These are phyloP conservation scores for Colletotrichum graminicola DNA, from an alignment of 2,329 filamentous ascomycete genomes.

Conservation along the genomic window DNA sequence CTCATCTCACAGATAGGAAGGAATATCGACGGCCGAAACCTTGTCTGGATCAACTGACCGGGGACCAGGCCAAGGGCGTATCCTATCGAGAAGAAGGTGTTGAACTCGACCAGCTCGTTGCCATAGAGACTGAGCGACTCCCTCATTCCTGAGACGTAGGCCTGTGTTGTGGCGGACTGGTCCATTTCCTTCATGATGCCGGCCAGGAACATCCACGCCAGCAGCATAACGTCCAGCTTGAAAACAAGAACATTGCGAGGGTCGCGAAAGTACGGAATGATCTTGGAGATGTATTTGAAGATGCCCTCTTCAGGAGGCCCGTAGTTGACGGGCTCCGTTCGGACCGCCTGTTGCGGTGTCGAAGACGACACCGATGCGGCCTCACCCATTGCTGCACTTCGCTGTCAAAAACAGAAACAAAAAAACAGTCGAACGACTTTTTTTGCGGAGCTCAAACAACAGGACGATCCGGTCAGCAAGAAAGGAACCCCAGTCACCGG, in stretches of 20 bases:
- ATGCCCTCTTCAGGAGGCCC: slow-evolving; percentile 36
- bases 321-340: slow-evolving; percentile 26
- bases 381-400: slow-evolving; percentile 25
- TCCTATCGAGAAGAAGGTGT: slow-evolving; percentile 44
- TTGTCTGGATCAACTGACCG: slow-evolving; percentile 47
- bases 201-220: slow-evolving; percentile 51
- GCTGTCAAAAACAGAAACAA: no score
- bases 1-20: slow-evolving; percentile 55
- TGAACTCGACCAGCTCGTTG: slow-evolving; percentile 47
- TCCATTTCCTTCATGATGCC: slow-evolving; percentile 48
- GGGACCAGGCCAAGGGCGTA: slow-evolving; percentile 47
- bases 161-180: slow-evolving; percentile 53
- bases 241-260: slow-evolving; percentile 51
- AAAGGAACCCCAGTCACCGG: neutral
- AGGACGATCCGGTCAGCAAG: neutral
- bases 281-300: slow-evolving; percentile 40
- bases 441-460: neutral
- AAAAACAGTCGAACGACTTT: neutral
- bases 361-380: slow-evolving; percentile 15
- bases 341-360: neutral
- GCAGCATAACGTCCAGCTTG: slow-evolving; percentile 52
- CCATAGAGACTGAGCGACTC: slow-evolving; percentile 51
- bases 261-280: slow-evolving; percentile 48
- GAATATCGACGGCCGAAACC: slow-evolving; percentile 42
- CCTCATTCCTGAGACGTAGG: slow-evolving; percentile 57